Evolutionary conservation across 805 yeast species (phyloP).

Genomic region (Candida adriatica): DNA sequence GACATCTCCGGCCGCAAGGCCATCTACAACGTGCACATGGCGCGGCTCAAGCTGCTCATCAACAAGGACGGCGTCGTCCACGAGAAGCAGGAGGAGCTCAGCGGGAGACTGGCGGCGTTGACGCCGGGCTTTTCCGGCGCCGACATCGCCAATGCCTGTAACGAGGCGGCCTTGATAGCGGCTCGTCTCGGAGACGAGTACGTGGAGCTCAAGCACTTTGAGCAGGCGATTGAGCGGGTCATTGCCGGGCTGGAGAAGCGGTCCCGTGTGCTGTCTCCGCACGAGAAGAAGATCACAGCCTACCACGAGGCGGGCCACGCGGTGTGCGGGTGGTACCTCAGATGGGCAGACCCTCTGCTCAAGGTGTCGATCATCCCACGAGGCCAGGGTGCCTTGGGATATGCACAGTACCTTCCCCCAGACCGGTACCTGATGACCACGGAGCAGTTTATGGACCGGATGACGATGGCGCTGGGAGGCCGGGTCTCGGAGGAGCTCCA

Average conservation of each 20-base stretch:
- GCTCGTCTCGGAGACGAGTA: constrained; percentile 64
- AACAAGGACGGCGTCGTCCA: constrained; percentile 33
- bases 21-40: constrained; percentile 75
- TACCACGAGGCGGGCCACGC: constrained; percentile 98
- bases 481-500: constrained; percentile 88
- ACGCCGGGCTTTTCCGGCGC: constrained; percentile 97
- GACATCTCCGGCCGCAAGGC: constrained; percentile 86
- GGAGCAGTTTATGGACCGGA: constrained; percentile 71
- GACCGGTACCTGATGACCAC: constrained; percentile 76
- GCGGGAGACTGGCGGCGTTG: constrained; percentile 82
- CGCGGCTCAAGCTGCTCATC: constrained; percentile 43
- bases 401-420: constrained; percentile 90
- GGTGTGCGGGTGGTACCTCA: constrained; percentile 87
- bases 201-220: constrained; percentile 71
- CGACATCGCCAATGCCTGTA: constrained; percentile 90
- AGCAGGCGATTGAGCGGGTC: constrained; percentile 89
- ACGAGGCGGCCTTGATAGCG: constrained; percentile 90
- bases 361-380: constrained; percentile 94
- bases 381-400: constrained; percentile 94
- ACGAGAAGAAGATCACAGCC: constrained; percentile 81
- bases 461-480: constrained; percentile 94
- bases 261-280: constrained; percentile 68
- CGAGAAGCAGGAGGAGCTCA: constrained; percentile 48
- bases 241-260: constrained; percentile 92
- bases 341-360: constrained; percentile 82